Evolutionary conservation across 495 filamentous ascomycete genomes (phyloP).

Genomic region (Xylaria nigripes): DNA sequence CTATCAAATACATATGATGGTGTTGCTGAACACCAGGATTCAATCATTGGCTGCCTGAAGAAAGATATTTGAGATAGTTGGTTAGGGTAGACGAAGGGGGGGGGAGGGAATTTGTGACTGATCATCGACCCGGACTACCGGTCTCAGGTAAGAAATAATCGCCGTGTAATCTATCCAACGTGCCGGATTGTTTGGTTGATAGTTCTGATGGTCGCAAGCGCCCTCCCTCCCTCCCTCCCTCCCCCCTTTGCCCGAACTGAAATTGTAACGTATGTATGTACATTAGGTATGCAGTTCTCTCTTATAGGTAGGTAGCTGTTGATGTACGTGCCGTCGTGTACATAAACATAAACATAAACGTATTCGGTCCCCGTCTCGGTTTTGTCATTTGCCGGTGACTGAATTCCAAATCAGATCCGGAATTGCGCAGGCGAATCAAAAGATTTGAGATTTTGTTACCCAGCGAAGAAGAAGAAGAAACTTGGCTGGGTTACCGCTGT

Average conservation of each 20-base stretch:
- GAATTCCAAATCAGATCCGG: conserved; percentile 6
- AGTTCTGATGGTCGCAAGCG: background rate
- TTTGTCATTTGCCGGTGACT: conserved; percentile 7
- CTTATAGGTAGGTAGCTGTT: background rate
- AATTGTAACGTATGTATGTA: no score
- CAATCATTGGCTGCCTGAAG: no score
- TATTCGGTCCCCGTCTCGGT: background rate
- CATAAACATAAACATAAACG: background rate
- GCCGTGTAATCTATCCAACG: background rate
- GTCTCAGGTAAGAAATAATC: background rate
- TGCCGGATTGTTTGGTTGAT: background rate
- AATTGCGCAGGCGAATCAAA: background rate
- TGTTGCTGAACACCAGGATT: no score
- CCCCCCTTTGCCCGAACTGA: no score
- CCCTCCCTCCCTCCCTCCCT: no score
- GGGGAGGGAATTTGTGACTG: background rate
- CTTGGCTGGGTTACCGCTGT: background rate
- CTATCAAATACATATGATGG: no score
- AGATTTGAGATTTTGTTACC: background rate
- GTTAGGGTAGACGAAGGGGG: no score
- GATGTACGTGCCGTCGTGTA: conserved; percentile 3
- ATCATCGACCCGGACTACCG: background rate
- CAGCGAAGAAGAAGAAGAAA: no score
- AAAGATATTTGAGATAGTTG: no score
- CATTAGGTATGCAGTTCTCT: no score